Base-by-base conservation (phyloP, 2,329 filamentous ascomycete genomes). In the Arthrocladium fulminans region DNA sequence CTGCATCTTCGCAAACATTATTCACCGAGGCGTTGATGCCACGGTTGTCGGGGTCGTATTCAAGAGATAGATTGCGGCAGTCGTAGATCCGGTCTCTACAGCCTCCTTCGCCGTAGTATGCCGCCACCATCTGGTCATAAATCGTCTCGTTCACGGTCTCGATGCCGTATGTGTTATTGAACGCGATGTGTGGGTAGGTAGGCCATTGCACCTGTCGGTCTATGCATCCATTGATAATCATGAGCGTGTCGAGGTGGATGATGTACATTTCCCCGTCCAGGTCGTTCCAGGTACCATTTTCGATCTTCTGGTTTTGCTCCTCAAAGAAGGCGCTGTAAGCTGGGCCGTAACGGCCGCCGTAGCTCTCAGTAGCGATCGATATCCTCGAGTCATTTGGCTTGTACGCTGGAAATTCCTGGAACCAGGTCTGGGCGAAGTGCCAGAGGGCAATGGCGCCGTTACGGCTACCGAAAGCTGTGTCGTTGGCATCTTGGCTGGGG, bases 81-180 rank as follows among this genome's bases (percentile, higher is more conserved):
- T 71, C 54, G 17, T 69, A 58, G 37, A 81, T 72, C 48, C 71
- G 69, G 39, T 80, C 76, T 8, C 68, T 67, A 54, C 77, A 79
- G 6, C 79, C 79, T 2, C 67, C 71, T 1, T 66, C 61, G 5
- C 64, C 63, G 43, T 67, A 66, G 50, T 72, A 70, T 5, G 67
- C 65, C 19, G 73, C 56, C 10, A 75, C 58, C 2, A 70, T 70
- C n/a, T 60, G 56, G 2, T 73, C 62, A 48, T 74, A 73, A 3
- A 69, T 60, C 3, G 69, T 69, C 40, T 73, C 59, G 51, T 74
- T 74, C 56, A 76, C 68, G 1, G 71, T 64, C 2, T 39, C 56
- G 32, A 81, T 67, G n/a, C 70, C 72, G 52, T 80, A 81, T 2
- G 76, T 77, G 52, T 80, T 80, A 60, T 80, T 76, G 60, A 71